phyloP scores from a whole-genome alignment of 768 basidiomycete genomes.

The Tephrocybe sp. region DNA sequence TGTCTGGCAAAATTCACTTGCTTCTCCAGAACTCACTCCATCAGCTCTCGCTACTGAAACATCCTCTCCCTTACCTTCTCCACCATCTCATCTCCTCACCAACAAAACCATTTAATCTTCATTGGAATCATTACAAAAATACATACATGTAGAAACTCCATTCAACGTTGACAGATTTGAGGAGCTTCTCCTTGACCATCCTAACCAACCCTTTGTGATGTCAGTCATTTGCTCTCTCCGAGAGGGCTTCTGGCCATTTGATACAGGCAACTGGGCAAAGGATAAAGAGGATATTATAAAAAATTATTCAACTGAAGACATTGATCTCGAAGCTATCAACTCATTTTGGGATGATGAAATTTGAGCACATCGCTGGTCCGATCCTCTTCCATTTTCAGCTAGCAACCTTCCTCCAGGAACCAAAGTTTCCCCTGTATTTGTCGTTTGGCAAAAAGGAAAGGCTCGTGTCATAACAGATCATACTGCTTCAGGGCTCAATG shows the following conservation, averaged over 20 bases:
- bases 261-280: conserved; percentile 1
- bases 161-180: conserved; percentile 7
- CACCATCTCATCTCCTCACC: conserved; percentile 12
- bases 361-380: no score
- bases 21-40: conserved; percentile 5
- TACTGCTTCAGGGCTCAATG: no score
- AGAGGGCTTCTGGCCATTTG: conserved; percentile 9
- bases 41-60: conserved; percentile 13
- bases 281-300: background rate
- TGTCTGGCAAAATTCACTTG: conserved; percentile 2
- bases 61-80: conserved; percentile 13
- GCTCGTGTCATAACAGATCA: no score
- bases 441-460: no score
- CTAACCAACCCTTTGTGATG: conserved; percentile 7
- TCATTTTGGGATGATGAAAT: no score
- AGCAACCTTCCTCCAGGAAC: no score
- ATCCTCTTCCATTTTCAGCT: no score
- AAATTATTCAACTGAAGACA: conserved; percentile 1
- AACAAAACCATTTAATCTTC: background rate
- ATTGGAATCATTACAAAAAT: background rate
- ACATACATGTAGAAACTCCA: conserved; percentile 3
- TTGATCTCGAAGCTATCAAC: background rate
- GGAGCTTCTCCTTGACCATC: conserved; percentile 2
- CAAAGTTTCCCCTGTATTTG: no score
- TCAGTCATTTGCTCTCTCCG: conserved; percentile 6